Evolutionary conservation across 192 early-diverging fungal species (phyloP).

Genomic region (Dispira parvispora): DNA sequence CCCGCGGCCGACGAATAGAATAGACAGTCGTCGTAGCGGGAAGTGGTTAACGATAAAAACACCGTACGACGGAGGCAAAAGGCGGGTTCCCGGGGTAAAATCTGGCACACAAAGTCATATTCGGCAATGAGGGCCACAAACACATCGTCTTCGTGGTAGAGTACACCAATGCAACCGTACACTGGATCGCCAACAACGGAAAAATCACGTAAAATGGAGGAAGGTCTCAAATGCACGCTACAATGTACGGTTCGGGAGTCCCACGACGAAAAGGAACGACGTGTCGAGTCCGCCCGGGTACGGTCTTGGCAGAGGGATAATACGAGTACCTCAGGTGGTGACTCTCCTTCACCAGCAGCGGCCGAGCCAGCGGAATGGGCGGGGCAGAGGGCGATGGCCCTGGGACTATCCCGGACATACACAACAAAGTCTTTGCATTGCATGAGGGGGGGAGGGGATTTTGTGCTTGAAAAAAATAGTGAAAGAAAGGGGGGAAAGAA

Average conservation of each 20-base stretch:
- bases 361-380: constrained; percentile 12
- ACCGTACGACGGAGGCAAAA: constrained; percentile 53
- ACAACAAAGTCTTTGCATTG: constrained; percentile 26
- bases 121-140: constrained; percentile 52
- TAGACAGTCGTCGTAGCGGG: constrained; percentile 65
- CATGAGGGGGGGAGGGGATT: background rate
- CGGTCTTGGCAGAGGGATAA: constrained; percentile 13
- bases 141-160: constrained; percentile 38
- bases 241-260: constrained; percentile 12
- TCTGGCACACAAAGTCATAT: constrained; percentile 39
- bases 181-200: constrained; percentile 22
- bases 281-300: constrained; percentile 33
- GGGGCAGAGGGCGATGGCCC: constrained; percentile 43
- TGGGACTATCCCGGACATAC: constrained; percentile 31
- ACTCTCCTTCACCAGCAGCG: constrained; percentile 17
- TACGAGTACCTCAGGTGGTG: constrained; percentile 13
- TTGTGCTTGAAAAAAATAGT: too few species aligned
- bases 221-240: constrained; percentile 5
- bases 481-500: too few species aligned
- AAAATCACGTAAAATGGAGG: constrained; percentile 15
- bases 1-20: too few species aligned
- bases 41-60: constrained; percentile 61
- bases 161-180: constrained; percentile 24
- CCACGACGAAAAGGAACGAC: constrained; percentile 14
- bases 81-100: constrained; percentile 39